Percentiles rank a stretch among this genome's conserved stretches.
These are phyloP conservation scores for Chenopodium berlandieri DNA, from an alignment of 148 eudicot genomes.

Conservation along the genomic window DNA sequence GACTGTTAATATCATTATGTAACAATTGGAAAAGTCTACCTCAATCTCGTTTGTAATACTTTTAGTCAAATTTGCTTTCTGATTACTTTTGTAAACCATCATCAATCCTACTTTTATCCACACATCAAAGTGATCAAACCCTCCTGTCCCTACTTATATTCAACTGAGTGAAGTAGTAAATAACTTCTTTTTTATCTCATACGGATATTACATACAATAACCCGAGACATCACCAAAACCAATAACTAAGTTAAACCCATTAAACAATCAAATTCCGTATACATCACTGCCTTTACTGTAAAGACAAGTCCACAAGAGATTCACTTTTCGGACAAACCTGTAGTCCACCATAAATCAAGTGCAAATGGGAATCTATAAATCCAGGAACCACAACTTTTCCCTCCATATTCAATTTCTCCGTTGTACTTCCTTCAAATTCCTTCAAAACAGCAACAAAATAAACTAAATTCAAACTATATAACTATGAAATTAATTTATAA, in stretches of 20 bases:
- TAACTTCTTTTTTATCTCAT: no score
- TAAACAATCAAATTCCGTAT: background rate
- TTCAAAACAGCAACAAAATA: slow-evolving; percentile 26
- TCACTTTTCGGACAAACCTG: slow-evolving; percentile 48
- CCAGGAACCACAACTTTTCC: slow-evolving; percentile 91
- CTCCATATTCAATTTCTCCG: slow-evolving; percentile 53
- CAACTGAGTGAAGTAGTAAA: no score
- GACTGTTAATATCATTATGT: no score
- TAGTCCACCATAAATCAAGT: slow-evolving; percentile 80
- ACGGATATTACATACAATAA: no score
- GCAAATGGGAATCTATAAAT: slow-evolving; percentile 91
- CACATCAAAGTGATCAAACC: no score
- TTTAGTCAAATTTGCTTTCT: no score
- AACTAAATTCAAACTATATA: background rate
- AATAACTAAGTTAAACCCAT: background rate
- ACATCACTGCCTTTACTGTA: background rate
- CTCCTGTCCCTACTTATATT: no score
- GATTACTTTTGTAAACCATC: no score
- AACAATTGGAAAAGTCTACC: no score
- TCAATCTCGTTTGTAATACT: no score
- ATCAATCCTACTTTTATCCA: no score
- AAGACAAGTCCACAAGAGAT: background rate
- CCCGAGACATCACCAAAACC: no score
- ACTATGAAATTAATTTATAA: background rate
- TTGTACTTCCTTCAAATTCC: slow-evolving; percentile 56